Evolutionary conservation across 2,329 filamentous ascomycete genomes (phyloP), one percentile per base, ranked within the genome.

Genomic region (Penicillium concentricum): DNA sequence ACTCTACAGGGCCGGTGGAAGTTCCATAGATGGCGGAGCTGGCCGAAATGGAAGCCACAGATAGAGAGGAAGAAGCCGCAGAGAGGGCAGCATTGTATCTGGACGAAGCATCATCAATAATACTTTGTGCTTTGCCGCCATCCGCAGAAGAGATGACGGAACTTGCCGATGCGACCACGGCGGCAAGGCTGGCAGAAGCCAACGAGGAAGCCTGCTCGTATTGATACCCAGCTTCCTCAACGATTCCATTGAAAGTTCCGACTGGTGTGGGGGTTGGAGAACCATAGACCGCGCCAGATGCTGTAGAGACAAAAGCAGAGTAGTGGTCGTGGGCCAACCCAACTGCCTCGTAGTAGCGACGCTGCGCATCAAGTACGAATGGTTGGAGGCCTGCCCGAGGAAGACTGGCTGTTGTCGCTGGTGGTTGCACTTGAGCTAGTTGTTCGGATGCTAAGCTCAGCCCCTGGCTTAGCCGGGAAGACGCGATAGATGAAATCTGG

Each of bases 311-410:
- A 67, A 94, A 93, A 48, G 87, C 87, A 5, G 87, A 86, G 72
- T 94, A 94, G 37, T 87, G 85, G 42, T 87, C 90, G 67, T 95
- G 88, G 0, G 91, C 91, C 43, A 91, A 73, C 28, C 91, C 91
- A 24, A 94, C 74, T 12, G 87, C 90, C 61, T 91, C 88, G 65
- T 91, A 92, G 73, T 93, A 93, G 56, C 88, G 77, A 81, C 87
- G 69, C 79, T 84, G 69, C 77, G 84, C 75, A 80, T 83, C 79
- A 75, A 87, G 73, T 77, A 87, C 58, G 72, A 82, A 72, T 69
- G 79, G 72, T 65, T 84, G 61, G 74, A 85, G 61, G 71, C 80
- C 77, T n/a, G 15, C 30, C 9, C 8, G 30, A 28, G 78, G 76
- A 1, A 87, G 86, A 2, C 87, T 82, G 39, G 87, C 83, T 15